These are phyloP conservation scores for Neovahlkampfia damariscottae DNA, from an alignment of 78 protist species.

Conservation along the genomic window DNA sequence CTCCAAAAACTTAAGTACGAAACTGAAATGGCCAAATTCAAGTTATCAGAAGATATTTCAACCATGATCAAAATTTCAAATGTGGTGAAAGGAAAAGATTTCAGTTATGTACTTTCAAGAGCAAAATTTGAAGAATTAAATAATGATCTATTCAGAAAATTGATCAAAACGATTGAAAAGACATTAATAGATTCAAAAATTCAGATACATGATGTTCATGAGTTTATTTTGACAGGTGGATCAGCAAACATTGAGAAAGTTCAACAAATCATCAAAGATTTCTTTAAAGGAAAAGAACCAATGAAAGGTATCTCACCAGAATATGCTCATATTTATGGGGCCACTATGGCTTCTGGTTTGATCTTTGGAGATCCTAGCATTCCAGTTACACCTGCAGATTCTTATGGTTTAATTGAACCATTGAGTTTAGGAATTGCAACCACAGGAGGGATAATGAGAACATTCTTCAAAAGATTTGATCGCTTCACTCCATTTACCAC, in stretches of 20 bases:
- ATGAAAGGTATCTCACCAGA: slow-evolving; percentile 95
- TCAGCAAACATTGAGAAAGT: slow-evolving; percentile 98
- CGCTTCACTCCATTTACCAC: not conserved
- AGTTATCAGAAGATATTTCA: slow-evolving; percentile 75
- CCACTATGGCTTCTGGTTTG: slow-evolving; percentile 97
- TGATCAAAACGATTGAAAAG: slow-evolving; percentile 81
- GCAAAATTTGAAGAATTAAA: slow-evolving; percentile 98
- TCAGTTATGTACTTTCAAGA: slow-evolving; percentile 92
- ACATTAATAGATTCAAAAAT: slow-evolving; percentile 88
- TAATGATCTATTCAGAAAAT: slow-evolving; percentile 87
- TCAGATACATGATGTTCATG: slow-evolving; percentile 84
- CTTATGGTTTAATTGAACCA: no score
- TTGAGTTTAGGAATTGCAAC: slow-evolving; percentile 97
- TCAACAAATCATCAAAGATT: slow-evolving; percentile 88
- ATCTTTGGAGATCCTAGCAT: slow-evolving; percentile 70
- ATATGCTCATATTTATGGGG: slow-evolving; percentile 98
- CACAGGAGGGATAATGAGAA: slow-evolving; percentile 91
- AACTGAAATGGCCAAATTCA: slow-evolving; percentile 92
- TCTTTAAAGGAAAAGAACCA: slow-evolving; percentile 97
- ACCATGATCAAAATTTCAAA: slow-evolving; percentile 84
- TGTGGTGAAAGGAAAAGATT: slow-evolving; percentile 89
- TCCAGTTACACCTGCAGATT: slow-evolving; percentile 69
- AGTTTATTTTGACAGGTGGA: slow-evolving; percentile 98
- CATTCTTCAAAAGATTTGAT: slow-evolving; percentile 77
- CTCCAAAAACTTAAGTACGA: slow-evolving; percentile 81